phyloP scores from a whole-genome alignment of 2,329 filamentous ascomycete species.

The Epichloe hybrida region DNA sequence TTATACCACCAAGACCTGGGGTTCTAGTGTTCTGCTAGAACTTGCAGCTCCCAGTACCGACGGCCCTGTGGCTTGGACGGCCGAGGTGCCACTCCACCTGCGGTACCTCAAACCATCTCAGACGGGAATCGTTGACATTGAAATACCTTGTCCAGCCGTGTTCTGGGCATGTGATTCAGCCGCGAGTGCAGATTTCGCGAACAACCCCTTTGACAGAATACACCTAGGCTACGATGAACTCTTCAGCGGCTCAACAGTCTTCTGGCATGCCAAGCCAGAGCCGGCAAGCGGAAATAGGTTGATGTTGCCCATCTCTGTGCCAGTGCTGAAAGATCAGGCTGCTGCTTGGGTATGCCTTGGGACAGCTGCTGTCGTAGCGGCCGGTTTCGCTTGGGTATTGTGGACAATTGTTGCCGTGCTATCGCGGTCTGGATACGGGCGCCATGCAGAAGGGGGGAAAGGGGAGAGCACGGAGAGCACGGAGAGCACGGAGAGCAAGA shows the following conservation, averaged over 20 bases:
- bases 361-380: slow-evolving; percentile 43
- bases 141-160: slow-evolving; percentile 67
- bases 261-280: slow-evolving; percentile 62
- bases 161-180: slow-evolving; percentile 80
- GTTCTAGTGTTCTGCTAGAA: slow-evolving; percentile 63
- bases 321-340: slow-evolving; percentile 46
- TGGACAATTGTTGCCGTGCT: slow-evolving; percentile 35
- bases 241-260: slow-evolving; percentile 64
- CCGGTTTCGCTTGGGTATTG: slow-evolving; percentile 58
- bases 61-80: slow-evolving; percentile 40
- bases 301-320: slow-evolving; percentile 44
- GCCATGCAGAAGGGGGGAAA: background rate
- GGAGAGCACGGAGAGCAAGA: slow-evolving; percentile 1
- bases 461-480: background rate
- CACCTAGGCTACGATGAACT: slow-evolving; percentile 75
- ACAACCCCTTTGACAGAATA: slow-evolving; percentile 74
- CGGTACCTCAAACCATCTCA: slow-evolving; percentile 59
- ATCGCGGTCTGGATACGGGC: slow-evolving; percentile 1
- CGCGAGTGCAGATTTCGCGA: slow-evolving; percentile 51
- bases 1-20: slow-evolving; percentile 67
- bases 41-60: slow-evolving; percentile 40
- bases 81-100: slow-evolving; percentile 68
- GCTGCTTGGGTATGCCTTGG: slow-evolving; percentile 35
- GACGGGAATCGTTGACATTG: slow-evolving; percentile 38
- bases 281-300: slow-evolving; percentile 25